phyloP scores from a whole-genome alignment of 495 filamentous ascomycete species.

The Hypoxylon lienhwacheense region DNA sequence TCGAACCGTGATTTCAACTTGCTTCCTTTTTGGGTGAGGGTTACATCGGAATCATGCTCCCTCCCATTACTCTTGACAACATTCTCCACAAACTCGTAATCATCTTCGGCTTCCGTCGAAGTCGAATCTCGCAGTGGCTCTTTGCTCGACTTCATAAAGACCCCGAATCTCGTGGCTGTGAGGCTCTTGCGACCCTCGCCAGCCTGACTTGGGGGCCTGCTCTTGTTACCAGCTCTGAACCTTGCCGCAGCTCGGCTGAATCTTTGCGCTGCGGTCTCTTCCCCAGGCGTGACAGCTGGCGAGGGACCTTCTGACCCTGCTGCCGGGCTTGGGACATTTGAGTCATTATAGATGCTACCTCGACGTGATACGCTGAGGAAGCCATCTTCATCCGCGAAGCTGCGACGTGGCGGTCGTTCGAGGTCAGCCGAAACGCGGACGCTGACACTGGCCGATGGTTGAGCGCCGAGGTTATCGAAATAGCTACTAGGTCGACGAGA shows the following conservation, averaged over 20 bases:
- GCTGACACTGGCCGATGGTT: conserved; percentile 40
- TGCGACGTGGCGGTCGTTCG: conserved; percentile 39
- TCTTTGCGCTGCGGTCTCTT: conserved; percentile 54
- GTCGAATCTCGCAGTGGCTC: conserved; percentile 46
- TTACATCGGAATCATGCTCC: conserved; percentile 45
- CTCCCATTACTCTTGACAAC: conserved; percentile 45
- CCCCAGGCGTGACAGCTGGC: conserved; percentile 49
- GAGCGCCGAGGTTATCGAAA: conserved; percentile 38
- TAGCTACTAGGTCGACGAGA: conserved; percentile 47
- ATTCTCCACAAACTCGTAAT: conserved; percentile 45
- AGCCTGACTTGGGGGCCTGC: conserved; percentile 66
- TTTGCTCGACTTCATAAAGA: conserved; percentile 54
- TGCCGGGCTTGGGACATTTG: conserved; percentile 43
- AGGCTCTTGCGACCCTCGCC: conserved; percentile 68
- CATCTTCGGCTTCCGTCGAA: conserved; percentile 41
- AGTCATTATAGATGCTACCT: conserved; percentile 52
- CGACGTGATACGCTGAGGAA: conserved; percentile 45
- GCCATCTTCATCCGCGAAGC: conserved; percentile 44
- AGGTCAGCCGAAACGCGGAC: conserved; percentile 48
- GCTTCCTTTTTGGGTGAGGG: conserved; percentile 45
- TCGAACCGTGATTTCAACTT: conserved; percentile 49
- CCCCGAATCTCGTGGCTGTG: conserved; percentile 66
- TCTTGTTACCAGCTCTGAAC: conserved; percentile 58
- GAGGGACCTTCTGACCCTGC: conserved; percentile 44
- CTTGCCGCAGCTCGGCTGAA: conserved; percentile 63